These are phyloP conservation scores for Dactylella cylindrospora DNA, from an alignment of 2,329 filamentous ascomycete genomes.

Conservation along the genomic window DNA sequence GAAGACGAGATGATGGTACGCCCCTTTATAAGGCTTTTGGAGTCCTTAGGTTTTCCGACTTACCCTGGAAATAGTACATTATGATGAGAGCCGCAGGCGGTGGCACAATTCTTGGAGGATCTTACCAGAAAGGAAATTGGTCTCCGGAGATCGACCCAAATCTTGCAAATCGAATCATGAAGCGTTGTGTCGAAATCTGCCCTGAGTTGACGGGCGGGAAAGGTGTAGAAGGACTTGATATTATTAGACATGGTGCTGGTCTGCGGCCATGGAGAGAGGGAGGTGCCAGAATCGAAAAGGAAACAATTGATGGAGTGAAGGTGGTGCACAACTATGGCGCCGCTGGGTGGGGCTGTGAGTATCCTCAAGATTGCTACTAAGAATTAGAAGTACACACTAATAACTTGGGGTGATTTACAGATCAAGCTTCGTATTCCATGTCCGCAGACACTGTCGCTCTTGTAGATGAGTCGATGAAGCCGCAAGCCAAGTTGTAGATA, in stretches of 20 bases:
- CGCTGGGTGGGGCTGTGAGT: constrained; percentile 72
- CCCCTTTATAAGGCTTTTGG: too few species aligned
- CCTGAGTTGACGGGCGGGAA: constrained; percentile 66
- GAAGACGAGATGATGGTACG: constrained; percentile 63
- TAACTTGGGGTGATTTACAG: constrained; percentile 14
- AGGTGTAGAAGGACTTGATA: constrained; percentile 70
- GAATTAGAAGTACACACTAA: constrained; percentile 22
- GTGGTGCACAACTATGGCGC: constrained; percentile 84
- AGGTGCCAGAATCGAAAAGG: constrained; percentile 74
- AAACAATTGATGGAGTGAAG: constrained; percentile 64
- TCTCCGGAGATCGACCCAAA: constrained; percentile 76
- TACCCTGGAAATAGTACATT: constrained; percentile 59
- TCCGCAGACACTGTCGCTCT: constrained; percentile 67
- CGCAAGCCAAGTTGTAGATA: constrained; percentile 32
- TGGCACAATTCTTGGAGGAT: constrained; percentile 83
- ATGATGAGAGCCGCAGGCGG: constrained; percentile 82
- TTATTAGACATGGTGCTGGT: constrained; percentile 80
- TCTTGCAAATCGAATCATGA: constrained; percentile 80
- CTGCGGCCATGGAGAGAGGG: constrained; percentile 72
- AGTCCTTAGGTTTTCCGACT: background rate
- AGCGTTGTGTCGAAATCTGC: constrained; percentile 66
- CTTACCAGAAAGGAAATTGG: constrained; percentile 77
- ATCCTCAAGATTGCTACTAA: background rate
- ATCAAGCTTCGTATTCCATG: constrained; percentile 68
- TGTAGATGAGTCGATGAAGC: constrained; percentile 58